Percentiles rank a stretch among this genome's conserved stretches.
Conservation (phyloP, 176 grass and related monocot species). For the Coix lacrymajobi region DNA sequence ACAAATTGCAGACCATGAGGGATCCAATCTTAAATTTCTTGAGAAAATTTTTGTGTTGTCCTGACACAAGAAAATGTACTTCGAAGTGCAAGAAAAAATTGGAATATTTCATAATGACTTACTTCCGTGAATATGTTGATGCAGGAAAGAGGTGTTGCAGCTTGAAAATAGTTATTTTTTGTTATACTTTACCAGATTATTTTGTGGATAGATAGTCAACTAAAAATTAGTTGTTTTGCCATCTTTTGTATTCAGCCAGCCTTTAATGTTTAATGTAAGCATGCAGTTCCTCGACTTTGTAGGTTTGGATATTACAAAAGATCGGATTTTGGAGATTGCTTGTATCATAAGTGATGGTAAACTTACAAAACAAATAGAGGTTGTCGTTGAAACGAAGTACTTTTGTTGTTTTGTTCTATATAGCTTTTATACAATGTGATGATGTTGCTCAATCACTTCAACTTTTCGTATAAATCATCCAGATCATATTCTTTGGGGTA, state of each 20-base stretch:
- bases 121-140: neutral
- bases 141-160: neutral
- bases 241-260: neutral
- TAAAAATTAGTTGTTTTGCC: neutral
- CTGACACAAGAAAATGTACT: neutral
- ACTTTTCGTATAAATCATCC: neutral
- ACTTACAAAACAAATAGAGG: conserved; percentile 80
- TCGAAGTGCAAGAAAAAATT: neutral
- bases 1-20: neutral
- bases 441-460: neutral
- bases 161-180: neutral
- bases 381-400: conserved; percentile 13
- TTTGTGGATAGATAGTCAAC: neutral
- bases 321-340: conserved; percentile 90
- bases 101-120: neutral
- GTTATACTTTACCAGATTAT: neutral
- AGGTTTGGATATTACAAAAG: conserved; percentile 83
- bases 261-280: conserved; percentile 3
- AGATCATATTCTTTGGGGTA: neutral
- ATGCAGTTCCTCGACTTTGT: conserved; percentile 18
- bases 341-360: conserved; percentile 87
- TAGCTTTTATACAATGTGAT: neutral
- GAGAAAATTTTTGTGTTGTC: neutral
- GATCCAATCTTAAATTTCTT: neutral
- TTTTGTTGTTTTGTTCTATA: conserved; percentile 13